Base-by-base conservation (phyloP, 345 rosid species). In the Euphorbia lathyris region DNA sequence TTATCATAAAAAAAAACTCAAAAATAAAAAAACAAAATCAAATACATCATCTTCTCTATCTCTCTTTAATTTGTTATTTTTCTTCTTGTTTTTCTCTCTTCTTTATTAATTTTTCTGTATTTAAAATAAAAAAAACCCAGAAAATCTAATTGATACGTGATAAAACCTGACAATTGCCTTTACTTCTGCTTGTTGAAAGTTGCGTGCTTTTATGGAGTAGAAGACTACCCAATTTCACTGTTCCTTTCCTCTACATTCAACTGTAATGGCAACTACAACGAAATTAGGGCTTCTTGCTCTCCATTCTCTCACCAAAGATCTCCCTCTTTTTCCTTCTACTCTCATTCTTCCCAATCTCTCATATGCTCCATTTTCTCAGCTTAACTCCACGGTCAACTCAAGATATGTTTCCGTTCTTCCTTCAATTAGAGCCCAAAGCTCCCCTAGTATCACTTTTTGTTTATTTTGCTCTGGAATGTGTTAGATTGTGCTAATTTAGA, bases 371-470 rank as follows among this genome's bases (percentile, higher is more conserved):
- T 60, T 78, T 12, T 57, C 78, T 68, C 67, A 38, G 51, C 73
- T 72, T 63, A 64, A 45, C 70, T 64, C 73, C 65, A 60, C 72
- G 52, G 11, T 77, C 0, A 80, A 74, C 72, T 12, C 79, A 23
- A 76, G 69, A 67, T 72, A 65, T 52, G 64, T 79, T 26, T 81
- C 80, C n/a, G 19, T 66, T 72, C 9, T 78, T 43, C 87, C 84
- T 66, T 38, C 76, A 20, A 68, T 88, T 63, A 83, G 86, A 77
- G 90, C 92, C 14, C 86, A 84, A 76, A 76, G 71, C 78, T 72
- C 83, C 69, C 79, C 81, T 23, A 87, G 96, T 89, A 86, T 62
- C 60, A 10, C 42, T 7, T 10, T 60, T 56, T 26, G 7, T 56
- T 56, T 29, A 5, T 25, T 36, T 59, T n/a, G n/a, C 42, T 19